phyloP scores from a whole-genome alignment of 106 monocot species.

The Acorus gramineus region DNA sequence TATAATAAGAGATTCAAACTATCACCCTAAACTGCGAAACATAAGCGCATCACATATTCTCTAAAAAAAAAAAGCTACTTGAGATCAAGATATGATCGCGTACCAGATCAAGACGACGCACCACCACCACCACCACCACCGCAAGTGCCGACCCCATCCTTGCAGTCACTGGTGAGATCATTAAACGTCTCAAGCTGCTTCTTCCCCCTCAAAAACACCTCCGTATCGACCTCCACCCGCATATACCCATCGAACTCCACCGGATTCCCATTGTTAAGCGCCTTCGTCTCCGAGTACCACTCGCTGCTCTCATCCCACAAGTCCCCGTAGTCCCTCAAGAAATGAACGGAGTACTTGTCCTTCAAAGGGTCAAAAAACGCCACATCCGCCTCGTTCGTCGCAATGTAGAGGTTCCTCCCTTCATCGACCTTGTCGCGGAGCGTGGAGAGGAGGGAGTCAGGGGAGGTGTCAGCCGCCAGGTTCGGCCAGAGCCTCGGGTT shows the following conservation, averaged over 20 bases:
- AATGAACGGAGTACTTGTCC: constrained; percentile 59
- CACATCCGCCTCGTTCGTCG: constrained; percentile 68
- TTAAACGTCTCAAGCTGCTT: constrained; percentile 83
- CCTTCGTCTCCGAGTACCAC: constrained; percentile 73
- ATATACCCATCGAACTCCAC: constrained; percentile 93
- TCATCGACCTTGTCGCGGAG: constrained; percentile 53
- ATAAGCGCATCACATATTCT: too few relatives aligned
- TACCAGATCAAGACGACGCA: constrained; percentile 12
- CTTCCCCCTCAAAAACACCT: constrained; percentile 89
- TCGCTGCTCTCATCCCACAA: constrained; percentile 81
- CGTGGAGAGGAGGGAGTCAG: constrained; percentile 41
- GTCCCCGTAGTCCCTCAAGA: constrained; percentile 78
- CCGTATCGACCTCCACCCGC: constrained; percentile 77
- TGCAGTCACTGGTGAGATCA: constrained; percentile 85
- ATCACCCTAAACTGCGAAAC: too few relatives aligned
- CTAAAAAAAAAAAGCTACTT: too few relatives aligned
- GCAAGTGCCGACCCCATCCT: constrained; percentile 81
- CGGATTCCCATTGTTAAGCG: constrained; percentile 55
- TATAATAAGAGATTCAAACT: too few relatives aligned
- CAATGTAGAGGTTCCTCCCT: constrained; percentile 75
- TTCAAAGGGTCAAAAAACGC: constrained; percentile 77
- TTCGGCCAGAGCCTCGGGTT: constrained; percentile 76
- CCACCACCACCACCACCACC: background rate
- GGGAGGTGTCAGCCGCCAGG: constrained; percentile 67
- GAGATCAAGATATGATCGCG: too few relatives aligned